Evolutionary conservation across 2,329 filamentous ascomycete species (phyloP).

Genomic region (Dothideomycetidae sp.): DNA sequence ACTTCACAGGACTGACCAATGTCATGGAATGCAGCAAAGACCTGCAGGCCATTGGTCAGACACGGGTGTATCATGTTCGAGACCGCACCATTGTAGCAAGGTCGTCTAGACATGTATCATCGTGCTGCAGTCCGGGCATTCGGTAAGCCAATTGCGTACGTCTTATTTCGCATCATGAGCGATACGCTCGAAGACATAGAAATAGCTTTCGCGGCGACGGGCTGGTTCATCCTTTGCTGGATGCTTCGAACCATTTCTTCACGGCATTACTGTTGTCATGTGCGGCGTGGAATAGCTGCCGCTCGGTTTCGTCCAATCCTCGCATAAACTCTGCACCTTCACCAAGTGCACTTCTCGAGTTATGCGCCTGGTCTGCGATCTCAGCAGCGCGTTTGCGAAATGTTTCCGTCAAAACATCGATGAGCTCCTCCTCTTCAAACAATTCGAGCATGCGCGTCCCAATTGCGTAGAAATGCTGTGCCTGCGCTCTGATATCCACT

Average conservation of each 20-base stretch:
- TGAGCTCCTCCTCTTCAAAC: conserved; percentile 76
- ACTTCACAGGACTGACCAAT: too few species aligned
- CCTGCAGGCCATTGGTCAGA: too few species aligned
- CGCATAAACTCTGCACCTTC: conserved; percentile 68
- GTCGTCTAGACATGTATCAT: too few species aligned
- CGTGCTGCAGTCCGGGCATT: too few species aligned
- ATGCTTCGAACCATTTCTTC: conserved; percentile 27
- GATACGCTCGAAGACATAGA: too few species aligned
- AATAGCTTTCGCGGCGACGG: too few species aligned
- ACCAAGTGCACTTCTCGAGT: conserved; percentile 41
- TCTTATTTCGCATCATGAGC: conserved; percentile 4
- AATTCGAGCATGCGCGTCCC: conserved; percentile 76
- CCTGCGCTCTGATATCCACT: conserved; percentile 70
- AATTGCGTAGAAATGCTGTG: conserved; percentile 76
- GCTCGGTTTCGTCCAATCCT: conserved; percentile 81
- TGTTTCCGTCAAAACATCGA: conserved; percentile 48
- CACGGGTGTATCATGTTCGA: too few species aligned
- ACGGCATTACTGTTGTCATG: conserved; percentile 35
- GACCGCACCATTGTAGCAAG: too few species aligned
- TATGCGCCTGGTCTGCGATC: conserved; percentile 78
- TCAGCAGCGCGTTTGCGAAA: conserved; percentile 71
- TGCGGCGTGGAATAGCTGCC: conserved; percentile 39
- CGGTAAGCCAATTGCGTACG: too few species aligned
- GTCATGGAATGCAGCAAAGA: too few species aligned
- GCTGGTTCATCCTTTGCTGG: conserved; percentile 12